Percentiles rank a stretch among this genome's conserved stretches.
These are phyloP conservation scores for Coprinopsis cinerea DNA, from an alignment of 768 basidiomycete genomes.

Conservation along the genomic window DNA sequence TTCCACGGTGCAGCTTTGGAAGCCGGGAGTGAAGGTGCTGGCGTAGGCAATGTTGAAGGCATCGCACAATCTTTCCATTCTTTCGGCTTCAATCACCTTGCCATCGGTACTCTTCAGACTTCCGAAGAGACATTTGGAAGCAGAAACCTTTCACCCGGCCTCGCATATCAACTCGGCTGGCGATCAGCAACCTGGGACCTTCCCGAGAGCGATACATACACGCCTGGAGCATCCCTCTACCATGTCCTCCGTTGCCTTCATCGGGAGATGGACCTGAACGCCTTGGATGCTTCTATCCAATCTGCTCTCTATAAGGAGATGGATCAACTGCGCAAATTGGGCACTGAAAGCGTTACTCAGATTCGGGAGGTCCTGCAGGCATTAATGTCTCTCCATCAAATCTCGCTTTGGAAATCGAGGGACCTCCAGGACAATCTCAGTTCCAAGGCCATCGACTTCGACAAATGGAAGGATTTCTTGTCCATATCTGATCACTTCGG, in stretches of 20 bases:
- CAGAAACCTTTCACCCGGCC: slow-evolving; percentile 31
- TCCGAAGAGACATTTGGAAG: slow-evolving; percentile 26
- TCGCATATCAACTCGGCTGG: slow-evolving; percentile 86
- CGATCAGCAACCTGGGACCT: slow-evolving; percentile 94
- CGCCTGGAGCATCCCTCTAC: slow-evolving; percentile 62
- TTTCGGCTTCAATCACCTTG: slow-evolving; percentile 88
- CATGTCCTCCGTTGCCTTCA: slow-evolving; percentile 76
- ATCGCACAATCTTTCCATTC: slow-evolving; percentile 78
- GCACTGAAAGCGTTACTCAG: slow-evolving; percentile 75
- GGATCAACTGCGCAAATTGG: slow-evolving; percentile 54
- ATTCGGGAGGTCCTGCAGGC: slow-evolving; percentile 64
- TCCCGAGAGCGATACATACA: slow-evolving; percentile 50
- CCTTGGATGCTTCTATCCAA: slow-evolving; percentile 46
- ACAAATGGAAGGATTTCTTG: slow-evolving; percentile 38
- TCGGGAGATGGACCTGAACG: slow-evolving; percentile 56
- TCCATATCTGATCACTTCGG: slow-evolving; percentile 54
- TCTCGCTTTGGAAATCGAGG: slow-evolving; percentile 53
- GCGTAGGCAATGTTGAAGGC: slow-evolving; percentile 48
- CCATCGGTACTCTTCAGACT: slow-evolving; percentile 57
- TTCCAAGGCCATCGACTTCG: slow-evolving; percentile 26
- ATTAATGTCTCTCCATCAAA: slow-evolving; percentile 77
- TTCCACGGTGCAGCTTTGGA: slow-evolving; percentile 86
- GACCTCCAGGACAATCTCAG: slow-evolving; percentile 27
- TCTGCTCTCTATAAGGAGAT: slow-evolving; percentile 54
- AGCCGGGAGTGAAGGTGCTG: slow-evolving; percentile 55